Evolutionary conservation across 2,329 filamentous ascomycete species (phyloP), one percentile per base, ranked within the genome.

Genomic region (Talaromyces sp.): DNA sequence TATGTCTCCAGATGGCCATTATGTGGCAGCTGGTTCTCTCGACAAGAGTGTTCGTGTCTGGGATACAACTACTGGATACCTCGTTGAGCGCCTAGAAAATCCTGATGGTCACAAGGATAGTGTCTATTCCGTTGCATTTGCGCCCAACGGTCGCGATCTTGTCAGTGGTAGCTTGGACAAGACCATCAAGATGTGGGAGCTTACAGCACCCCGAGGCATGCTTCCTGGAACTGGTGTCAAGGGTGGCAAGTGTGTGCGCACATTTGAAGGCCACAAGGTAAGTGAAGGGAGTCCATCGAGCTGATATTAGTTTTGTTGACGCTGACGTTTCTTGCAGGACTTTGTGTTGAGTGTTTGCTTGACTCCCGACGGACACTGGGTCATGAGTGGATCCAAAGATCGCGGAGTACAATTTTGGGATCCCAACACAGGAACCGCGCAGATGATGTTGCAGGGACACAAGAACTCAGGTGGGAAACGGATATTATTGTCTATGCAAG

Each of bases 181-280:
- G 81, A 97, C 93, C 0, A 97, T 97, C 80, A 96, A 97, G 80
- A 96, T 97, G 88, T 99, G 94, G 92, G 92, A 97, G 78, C 82
- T 99, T 53, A 87, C 84, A 57, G 84, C 88, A 21, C 84, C 87
- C 45, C 84, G 89, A 65, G 80, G 81, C 65, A 83, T 86, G 67
- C 82, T 86, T 60, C 81, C 84, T 48, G 84, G 83, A 69, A 81
- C 84, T 45, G 84, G 82, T 33, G 82, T 87, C 8, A 95, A 94
- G 79, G 88, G 89, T 36, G 93, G 94, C 66, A 91, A 96, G 73
- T 97, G 94, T 72, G 87, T 97, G 67, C 91, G 92, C 78, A 97
- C 93, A 1, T 99, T 97, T 68, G 94, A 97, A 70, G 94, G 94
- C 53, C 94, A 99, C 77, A 89, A 96, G 75, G 89, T 91, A 80